Conservation (phyloP, 768 basidiomycete genomes). For the Amanita rubescens region DNA sequence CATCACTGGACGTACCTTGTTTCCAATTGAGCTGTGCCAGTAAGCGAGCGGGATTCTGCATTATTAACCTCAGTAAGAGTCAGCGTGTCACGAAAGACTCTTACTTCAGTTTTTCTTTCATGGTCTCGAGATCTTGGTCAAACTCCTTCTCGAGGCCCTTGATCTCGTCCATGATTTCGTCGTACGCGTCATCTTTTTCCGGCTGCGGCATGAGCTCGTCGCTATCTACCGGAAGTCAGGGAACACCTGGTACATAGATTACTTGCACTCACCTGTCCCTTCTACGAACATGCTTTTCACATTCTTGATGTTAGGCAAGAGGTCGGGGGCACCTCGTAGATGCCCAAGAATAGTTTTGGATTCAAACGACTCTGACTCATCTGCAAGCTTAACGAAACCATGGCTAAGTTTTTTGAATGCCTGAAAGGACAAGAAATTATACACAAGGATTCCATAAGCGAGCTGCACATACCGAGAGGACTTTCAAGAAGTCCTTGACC, state of each 20-base stretch:
- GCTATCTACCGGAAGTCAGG: conserved; percentile 30
- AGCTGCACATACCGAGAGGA: conserved; percentile 49
- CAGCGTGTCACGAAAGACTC: conserved; percentile 6
- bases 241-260: background rate
- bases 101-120: conserved; percentile 65
- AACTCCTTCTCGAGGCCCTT: conserved; percentile 61
- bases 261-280: conserved; percentile 46
- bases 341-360: conserved; percentile 72
- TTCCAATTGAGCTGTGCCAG: conserved; percentile 67
- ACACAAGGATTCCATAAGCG: background rate
- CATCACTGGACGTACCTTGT: conserved; percentile 46
- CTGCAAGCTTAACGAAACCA: conserved; percentile 55
- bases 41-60: conserved; percentile 27
- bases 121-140: conserved; percentile 55
- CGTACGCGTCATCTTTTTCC: conserved; percentile 86
- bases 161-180: conserved; percentile 69
- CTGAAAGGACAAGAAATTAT: conserved; percentile 26
- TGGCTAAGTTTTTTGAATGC: conserved; percentile 68
- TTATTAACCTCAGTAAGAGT: conserved; percentile 1
- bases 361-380: conserved; percentile 64
- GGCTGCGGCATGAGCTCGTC: conserved; percentile 71
- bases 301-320: conserved; percentile 61
- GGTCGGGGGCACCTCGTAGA: conserved; percentile 75
- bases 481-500: conserved; percentile 81
- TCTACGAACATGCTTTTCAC: conserved; percentile 64